Percentiles rank a stretch among this genome's conserved stretches.
Evolutionary conservation across 2,329 filamentous ascomycete genomes (phyloP).

Genomic region (Colletotrichum navitas): DNA sequence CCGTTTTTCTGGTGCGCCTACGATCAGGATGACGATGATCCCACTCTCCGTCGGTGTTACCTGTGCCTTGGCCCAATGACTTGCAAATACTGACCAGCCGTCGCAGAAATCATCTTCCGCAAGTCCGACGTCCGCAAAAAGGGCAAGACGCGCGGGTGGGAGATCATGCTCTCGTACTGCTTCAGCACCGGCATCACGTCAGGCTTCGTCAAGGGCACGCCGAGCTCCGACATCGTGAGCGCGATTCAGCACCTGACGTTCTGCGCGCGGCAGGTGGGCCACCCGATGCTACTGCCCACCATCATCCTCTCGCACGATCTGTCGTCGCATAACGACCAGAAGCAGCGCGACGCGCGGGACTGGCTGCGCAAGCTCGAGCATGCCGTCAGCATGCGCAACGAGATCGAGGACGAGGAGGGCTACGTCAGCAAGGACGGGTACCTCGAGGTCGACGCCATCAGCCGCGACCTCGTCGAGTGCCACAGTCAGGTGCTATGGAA

Average conservation of each 20-base stretch:
- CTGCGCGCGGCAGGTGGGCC: constrained; percentile 63
- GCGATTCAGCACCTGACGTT: constrained; percentile 64
- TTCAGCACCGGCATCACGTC: constrained; percentile 68
- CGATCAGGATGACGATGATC: constrained; percentile 68
- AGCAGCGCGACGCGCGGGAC: constrained; percentile 72
- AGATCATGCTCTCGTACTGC: constrained; percentile 71
- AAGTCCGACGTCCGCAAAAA: constrained; percentile 77
- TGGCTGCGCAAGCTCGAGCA: constrained; percentile 73
- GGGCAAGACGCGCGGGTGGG: constrained; percentile 73
- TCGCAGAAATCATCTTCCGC: constrained; percentile 70
- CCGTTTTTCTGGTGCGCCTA: constrained; percentile 73
- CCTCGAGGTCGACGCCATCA: constrained; percentile 71
- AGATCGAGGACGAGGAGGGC: constrained; percentile 67
- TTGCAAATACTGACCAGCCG: constrained; percentile 19
- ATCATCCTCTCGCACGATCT: constrained; percentile 72
- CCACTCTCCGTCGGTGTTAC: constrained; percentile 64
- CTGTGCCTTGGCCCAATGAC: background rate
- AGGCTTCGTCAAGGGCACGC: constrained; percentile 72
- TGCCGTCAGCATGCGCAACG: constrained; percentile 70
- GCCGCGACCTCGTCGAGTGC: constrained; percentile 73
- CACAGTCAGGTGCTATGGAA: constrained; percentile 74
- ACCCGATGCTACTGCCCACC: constrained; percentile 70
- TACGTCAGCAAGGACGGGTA: constrained; percentile 64
- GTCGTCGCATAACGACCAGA: constrained; percentile 67
- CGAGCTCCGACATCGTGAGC: constrained; percentile 65